Evolutionary conservation across 306 rosid genomes (phyloP).

Genomic region (Castanea crenata): DNA sequence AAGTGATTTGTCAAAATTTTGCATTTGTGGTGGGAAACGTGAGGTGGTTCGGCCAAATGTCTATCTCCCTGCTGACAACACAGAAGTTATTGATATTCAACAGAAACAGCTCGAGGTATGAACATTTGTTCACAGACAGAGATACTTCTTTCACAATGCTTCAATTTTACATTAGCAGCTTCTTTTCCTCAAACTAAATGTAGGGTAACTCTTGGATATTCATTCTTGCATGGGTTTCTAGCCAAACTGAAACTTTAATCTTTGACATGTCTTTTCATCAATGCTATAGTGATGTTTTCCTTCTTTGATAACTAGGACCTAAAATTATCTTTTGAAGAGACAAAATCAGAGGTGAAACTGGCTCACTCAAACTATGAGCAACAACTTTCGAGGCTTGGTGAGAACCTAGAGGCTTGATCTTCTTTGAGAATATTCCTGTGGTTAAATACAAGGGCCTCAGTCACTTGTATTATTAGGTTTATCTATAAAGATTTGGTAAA

Average conservation of each 20-base stretch:
- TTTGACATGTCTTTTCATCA: background rate
- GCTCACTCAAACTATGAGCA: constrained; percentile 63
- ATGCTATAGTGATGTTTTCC: background rate
- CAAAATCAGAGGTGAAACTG: constrained; percentile 55
- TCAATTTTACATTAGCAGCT: constrained; percentile 1
- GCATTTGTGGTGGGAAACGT: constrained; percentile 69
- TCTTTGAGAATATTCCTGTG: constrained; percentile 7
- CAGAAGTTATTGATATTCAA: constrained; percentile 48
- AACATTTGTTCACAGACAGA: background rate
- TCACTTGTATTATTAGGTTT: background rate
- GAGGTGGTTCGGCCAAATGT: constrained; percentile 26
- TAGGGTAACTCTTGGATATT: background rate
- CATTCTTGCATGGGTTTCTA: background rate
- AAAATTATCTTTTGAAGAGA: constrained; percentile 55
- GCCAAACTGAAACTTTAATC: background rate
- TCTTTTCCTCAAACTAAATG: background rate
- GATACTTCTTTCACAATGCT: constrained; percentile 1
- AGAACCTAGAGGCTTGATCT: constrained; percentile 26
- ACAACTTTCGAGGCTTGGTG: constrained; percentile 77
- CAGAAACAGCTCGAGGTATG: constrained; percentile 78
- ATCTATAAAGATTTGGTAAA: constrained; percentile 9
- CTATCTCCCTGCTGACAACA: constrained; percentile 35
- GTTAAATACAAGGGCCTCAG: background rate
- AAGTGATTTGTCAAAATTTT: constrained; percentile 67
- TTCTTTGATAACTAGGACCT: constrained; percentile 45